Base-by-base conservation (phyloP, 768 basidiomycete species). In the Tephrocybe sp. region DNA sequence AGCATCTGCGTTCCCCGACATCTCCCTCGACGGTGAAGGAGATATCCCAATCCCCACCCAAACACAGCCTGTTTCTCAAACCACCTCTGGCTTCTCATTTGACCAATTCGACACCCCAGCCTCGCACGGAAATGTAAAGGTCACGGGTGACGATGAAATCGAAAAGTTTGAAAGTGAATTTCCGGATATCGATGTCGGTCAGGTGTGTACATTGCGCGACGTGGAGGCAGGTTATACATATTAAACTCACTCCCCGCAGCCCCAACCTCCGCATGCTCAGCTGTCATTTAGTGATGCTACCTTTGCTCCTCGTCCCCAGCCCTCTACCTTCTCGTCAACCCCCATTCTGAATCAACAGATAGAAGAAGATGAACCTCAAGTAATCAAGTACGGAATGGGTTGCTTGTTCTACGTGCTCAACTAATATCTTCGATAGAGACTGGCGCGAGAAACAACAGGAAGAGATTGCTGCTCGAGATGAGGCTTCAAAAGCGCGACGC, bases 391-490 rank as follows among this genome's bases (percentile, higher is more conserved):
- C 39, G 81, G 64, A n/a, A 47, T 49, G 13, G 7, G 32, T 10
- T 33, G 10, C 14, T 31, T 33, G 33, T 48, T 19, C 31, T 51
- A 1, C 39, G 31, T 32, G 23, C 33, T 19, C 38, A 39, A 14
- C 22, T 36, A 33, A 51, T 32, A 9, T 39, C 47, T 17, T 30
- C 32, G 22, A 11, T 64, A 95, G 91, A 65, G 74, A 85, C 62
- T 98, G 96, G 96, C 83, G 90, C 40, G 88, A 85, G 64, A 84
- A 82, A 61, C 95, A 97, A 62, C 83, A 82, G 20, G 85, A 77
- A 20, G 92, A 94, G 63, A 94, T 98, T 54, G 80, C 75, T 56
- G 76, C 76, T 35, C 85, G 96, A 49, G 95, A 98, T 66, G 90
- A 89, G 60, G 82, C 76, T 22, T 86, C 91, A 31, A 83, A 84